These are phyloP conservation scores for Pseudocercospora pini-densiflorae DNA, from an alignment of 2,329 filamentous ascomycete species.

Conservation along the genomic window DNA sequence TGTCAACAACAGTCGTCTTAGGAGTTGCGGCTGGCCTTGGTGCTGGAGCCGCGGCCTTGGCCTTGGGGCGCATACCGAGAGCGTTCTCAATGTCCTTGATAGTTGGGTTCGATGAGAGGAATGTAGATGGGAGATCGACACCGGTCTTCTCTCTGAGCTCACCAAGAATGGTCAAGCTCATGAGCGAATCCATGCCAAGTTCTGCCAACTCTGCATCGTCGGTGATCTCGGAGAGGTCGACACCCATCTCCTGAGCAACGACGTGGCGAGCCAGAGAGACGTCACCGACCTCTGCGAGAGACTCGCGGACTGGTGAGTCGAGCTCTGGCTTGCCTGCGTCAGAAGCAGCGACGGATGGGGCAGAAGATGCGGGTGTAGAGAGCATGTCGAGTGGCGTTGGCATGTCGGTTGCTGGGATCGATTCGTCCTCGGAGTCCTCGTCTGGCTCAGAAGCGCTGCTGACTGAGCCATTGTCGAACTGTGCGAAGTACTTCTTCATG, in stretches of 20 bases:
- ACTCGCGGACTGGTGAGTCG: conserved; percentile 41
- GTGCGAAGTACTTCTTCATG: conserved; percentile 61
- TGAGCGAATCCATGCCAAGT: conserved; percentile 59
- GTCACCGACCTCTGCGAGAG: conserved; percentile 43
- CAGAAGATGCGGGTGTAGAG: conserved; percentile 56
- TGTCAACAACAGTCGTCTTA: conserved; percentile 40
- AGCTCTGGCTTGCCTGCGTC: conserved; percentile 47
- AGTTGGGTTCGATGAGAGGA: conserved; percentile 65
- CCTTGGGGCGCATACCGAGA: conserved; percentile 59
- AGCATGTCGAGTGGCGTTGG: conserved; percentile 50
- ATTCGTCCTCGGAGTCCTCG: conserved; percentile 47
- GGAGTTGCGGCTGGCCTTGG: conserved; percentile 20
- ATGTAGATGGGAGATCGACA: conserved; percentile 55
- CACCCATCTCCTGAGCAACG: conserved; percentile 64
- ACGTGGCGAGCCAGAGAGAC: conserved; percentile 54
- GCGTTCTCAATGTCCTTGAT: conserved; percentile 69
- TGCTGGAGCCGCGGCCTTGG: conserved; percentile 36
- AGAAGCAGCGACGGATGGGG: conserved; percentile 47
- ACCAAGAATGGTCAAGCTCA: conserved; percentile 57
- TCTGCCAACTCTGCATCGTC: conserved; percentile 65
- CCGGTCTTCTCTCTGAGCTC: conserved; percentile 57
- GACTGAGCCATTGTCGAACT: conserved; percentile 43
- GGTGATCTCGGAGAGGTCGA: conserved; percentile 62
- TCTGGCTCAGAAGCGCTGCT: conserved; percentile 40
- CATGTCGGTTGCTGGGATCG: conserved; percentile 45